A percentile compares a stretch with the other conserved stretches of the same genome.
phyloP scores from a whole-genome alignment of 139 green algal species.

The Closterium sp. region DNA sequence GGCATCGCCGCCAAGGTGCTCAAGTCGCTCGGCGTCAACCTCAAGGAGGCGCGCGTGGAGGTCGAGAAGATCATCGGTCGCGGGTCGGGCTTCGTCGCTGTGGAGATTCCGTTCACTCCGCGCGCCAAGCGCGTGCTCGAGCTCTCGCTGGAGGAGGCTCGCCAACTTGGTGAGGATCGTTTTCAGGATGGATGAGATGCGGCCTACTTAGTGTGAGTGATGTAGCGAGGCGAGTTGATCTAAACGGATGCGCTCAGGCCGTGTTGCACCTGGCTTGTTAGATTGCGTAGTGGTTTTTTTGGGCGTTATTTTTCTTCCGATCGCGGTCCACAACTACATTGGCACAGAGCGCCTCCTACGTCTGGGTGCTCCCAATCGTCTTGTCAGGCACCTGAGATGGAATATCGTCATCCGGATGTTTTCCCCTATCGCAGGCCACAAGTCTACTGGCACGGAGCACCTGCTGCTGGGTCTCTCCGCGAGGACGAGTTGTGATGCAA shows the following conservation, averaged over 20 bases:
- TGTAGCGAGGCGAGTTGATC: too few species aligned
- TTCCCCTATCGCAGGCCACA: constrained; percentile 70
- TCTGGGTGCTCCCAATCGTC: too few species aligned
- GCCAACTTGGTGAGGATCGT: constrained; percentile 90
- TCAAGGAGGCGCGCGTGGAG: constrained; percentile 97
- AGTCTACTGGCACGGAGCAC: constrained; percentile 94
- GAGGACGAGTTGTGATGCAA: too few species aligned
- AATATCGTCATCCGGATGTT: too few species aligned
- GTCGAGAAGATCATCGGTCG: constrained; percentile 99
- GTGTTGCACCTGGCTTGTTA: neutral
- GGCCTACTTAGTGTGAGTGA: neutral
- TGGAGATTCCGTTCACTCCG: constrained; percentile 99
- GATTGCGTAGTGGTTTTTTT: neutral
- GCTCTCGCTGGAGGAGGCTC: constrained; percentile 95
- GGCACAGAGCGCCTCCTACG: too few species aligned
- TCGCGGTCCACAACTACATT: constrained; percentile 96
- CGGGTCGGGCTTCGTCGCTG: constrained; percentile 94
- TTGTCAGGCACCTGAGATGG: too few species aligned
- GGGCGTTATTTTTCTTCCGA: neutral
- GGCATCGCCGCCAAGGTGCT: constrained; percentile 99
- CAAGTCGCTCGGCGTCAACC: constrained; percentile 97
- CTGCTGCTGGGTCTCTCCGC: constrained; percentile 56
- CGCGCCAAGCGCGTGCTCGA: constrained; percentile 98
- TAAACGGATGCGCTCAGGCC: too few species aligned
- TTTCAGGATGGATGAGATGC: too few species aligned